These are phyloP conservation scores for Pholiota molesta DNA, from an alignment of 768 basidiomycete genomes.

Conservation along the genomic window DNA sequence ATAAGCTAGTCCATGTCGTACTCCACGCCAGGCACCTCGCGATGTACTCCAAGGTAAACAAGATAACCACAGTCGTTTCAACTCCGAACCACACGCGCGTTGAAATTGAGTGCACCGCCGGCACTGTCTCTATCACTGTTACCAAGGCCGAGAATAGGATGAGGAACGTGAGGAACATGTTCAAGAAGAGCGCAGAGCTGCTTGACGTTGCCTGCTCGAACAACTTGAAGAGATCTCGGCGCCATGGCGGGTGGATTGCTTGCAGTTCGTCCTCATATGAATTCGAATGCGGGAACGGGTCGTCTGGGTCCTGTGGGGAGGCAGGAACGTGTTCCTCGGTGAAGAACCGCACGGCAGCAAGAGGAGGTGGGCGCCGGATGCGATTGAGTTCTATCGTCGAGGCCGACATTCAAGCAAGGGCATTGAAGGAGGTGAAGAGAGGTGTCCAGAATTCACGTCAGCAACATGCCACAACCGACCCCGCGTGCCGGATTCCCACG, in stretches of 20 bases:
- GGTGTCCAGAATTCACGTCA: not conserved
- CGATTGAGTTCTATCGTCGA: constrained; percentile 5
- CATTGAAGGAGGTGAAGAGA: not conserved
- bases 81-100: constrained; percentile 83
- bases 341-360: constrained; percentile 1
- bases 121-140: constrained; percentile 81
- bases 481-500: not conserved
- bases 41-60: constrained; percentile 88
- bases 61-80: constrained; percentile 80
- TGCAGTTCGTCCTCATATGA: constrained; percentile 39
- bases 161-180: constrained; percentile 68
- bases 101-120: constrained; percentile 69
- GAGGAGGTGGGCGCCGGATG: not conserved
- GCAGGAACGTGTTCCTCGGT: constrained; percentile 41
- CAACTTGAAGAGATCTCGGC: constrained; percentile 65
- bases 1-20: constrained; percentile 58
- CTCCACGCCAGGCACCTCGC: constrained; percentile 79
- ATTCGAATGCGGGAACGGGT: constrained; percentile 39
- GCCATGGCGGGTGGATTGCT: constrained; percentile 55
- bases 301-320: constrained; percentile 38
- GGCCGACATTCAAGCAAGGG: not conserved
- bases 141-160: constrained; percentile 78
- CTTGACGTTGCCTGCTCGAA: constrained; percentile 84
- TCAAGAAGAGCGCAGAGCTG: constrained; percentile 72
- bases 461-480: not conserved